These are phyloP conservation scores for Pseudogymnoascus sp. DNA, from an alignment of 2,329 filamentous ascomycete species.

Conservation along the genomic window DNA sequence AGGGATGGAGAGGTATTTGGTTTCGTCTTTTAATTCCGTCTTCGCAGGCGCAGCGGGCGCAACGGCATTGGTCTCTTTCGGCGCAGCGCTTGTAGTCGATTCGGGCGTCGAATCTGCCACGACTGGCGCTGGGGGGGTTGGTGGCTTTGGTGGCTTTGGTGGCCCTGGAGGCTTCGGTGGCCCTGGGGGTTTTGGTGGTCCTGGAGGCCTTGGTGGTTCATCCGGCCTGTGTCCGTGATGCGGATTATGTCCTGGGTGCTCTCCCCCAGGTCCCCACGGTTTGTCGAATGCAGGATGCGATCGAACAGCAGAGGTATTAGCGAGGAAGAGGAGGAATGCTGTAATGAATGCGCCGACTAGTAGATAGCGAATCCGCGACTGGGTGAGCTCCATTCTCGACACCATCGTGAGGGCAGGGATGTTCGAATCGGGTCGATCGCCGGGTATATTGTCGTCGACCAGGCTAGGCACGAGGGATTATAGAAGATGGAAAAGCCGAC, in stretches of 20 bases:
- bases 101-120: background rate
- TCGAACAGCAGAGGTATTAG: background rate
- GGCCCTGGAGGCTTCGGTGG: background rate
- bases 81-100: background rate
- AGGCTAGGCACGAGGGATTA: background rate
- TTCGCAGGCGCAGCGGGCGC: background rate
- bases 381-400: slow-evolving; percentile 1
- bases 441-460: background rate
- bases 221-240: background rate
- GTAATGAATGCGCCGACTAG: background rate
- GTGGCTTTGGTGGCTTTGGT: background rate
- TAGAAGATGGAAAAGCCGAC: background rate
- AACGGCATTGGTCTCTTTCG: background rate
- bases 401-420: background rate
- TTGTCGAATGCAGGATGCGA: background rate
- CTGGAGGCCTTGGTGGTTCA: background rate
- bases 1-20: background rate
- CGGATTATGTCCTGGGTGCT: background rate
- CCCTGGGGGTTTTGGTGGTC: background rate
- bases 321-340: background rate
- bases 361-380: background rate
- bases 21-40: slow-evolving; percentile 9
- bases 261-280: background rate
- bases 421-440: background rate
- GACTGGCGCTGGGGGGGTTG: background rate